Base-by-base conservation (phyloP, 2,329 filamentous ascomycete genomes). In the Calonectria henricotiae region DNA sequence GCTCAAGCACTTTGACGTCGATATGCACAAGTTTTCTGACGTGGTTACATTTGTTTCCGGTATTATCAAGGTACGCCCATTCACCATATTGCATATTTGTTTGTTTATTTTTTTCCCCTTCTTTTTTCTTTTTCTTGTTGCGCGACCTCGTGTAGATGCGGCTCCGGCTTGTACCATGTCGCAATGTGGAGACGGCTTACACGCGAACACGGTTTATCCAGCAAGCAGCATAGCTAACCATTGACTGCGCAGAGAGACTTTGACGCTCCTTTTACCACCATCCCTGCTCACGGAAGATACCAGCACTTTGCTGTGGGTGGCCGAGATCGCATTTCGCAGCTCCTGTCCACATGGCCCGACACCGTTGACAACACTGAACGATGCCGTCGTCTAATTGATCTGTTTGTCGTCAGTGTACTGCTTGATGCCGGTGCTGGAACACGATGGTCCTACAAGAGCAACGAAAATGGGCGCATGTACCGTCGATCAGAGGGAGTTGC, bases 391-490 rank as follows among this genome's bases (percentile, higher is more conserved):
- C 83, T 96, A 71, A 88, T 96, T 70, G 93, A 95, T 76, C 87
- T 96, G 41, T 95, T 95, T 83, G 85, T 95, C 47, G 80, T 96
- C 72, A 96, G 94, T 61, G 94, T 96, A 8, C 85, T 97, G 61
- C 87, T 97, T 9, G 94, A 97, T 79, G 94, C 96, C 5, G 96
- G 96, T 46, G 95, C 96, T 2, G 96, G 96, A 46, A 96, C 91
- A 3, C 89, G 90, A 74, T 99, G 96, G 96, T 92, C 91, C 75
- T 99, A 98, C 85, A 96, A 94, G 85, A 97, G 94, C 80, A 92
- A 92, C 73, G 95, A 97, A 79, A 97, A 95, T 73, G 94, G 94
- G 67, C 92, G 91, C 72, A 82, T 93, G 46, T 98, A 96, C 83
- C 88, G 90, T 63, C 91, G 96, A 62, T 98, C 95, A 71, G 96